phyloP scores from a whole-genome alignment of 148 eudicot species.

The Cornus suecica region DNA sequence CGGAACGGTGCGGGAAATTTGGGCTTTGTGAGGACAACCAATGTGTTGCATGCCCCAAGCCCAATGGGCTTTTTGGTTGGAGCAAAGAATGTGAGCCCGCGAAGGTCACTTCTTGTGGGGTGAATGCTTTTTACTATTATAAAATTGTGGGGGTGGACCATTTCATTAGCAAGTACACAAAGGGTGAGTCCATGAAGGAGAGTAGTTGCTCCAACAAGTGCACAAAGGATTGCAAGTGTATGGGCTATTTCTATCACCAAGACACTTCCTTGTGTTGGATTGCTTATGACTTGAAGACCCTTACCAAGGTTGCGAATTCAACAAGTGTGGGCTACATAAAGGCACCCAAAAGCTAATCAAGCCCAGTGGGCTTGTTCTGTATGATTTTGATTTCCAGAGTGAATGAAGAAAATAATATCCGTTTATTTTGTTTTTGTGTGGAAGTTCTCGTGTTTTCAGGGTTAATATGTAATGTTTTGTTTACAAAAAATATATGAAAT shows the following conservation, averaged over 20 bases:
- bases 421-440: too few relatives aligned
- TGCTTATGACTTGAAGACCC: constrained; percentile 52
- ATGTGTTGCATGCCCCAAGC: constrained; percentile 61
- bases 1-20: constrained; percentile 44
- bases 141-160: constrained; percentile 60
- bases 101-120: constrained; percentile 27
- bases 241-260: constrained; percentile 50
- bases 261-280: constrained; percentile 52
- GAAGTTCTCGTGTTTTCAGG: too few relatives aligned
- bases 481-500: too few relatives aligned
- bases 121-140: constrained; percentile 31
- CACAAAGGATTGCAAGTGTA: constrained; percentile 56
- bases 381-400: too few relatives aligned
- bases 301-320: constrained; percentile 30
- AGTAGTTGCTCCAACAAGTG: constrained; percentile 38
- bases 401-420: too few relatives aligned
- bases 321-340: constrained; percentile 44
- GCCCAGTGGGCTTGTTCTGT: too few relatives aligned
- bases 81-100: constrained; percentile 42
- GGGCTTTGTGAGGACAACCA: constrained; percentile 63
- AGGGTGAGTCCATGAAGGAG: constrained; percentile 39
- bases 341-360: constrained; percentile 12
- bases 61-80: constrained; percentile 54
- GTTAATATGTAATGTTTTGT: too few relatives aligned
- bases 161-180: constrained; percentile 39